Percentiles rank a stretch among this genome's conserved stretches.
phyloP scores from a whole-genome alignment of 306 rosid genomes.

The Casuarina glauca region DNA sequence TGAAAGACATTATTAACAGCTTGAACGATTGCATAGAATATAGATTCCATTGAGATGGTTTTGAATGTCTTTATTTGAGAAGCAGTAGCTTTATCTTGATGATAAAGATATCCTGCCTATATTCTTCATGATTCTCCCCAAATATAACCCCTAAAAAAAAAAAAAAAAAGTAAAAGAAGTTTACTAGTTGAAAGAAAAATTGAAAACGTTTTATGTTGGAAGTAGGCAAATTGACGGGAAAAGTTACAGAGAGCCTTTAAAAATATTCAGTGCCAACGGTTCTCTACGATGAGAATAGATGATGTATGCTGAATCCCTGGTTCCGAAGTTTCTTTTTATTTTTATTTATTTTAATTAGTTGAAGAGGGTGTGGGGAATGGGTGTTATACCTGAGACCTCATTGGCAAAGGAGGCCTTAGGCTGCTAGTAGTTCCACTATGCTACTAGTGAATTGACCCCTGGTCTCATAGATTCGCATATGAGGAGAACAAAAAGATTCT shows the following conservation, averaged over 20 bases:
- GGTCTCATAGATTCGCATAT: too few species aligned
- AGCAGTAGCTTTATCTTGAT: neutral
- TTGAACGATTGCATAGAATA: neutral
- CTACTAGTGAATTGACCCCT: too few species aligned
- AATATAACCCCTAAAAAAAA: neutral
- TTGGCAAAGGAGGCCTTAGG: too few species aligned
- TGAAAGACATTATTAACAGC: neutral
- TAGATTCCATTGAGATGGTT: too few species aligned
- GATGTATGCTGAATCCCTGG: neutral
- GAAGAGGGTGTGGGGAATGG: too few species aligned
- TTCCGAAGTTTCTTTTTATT: too few species aligned
- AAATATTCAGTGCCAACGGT: neutral
- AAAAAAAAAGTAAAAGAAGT: neutral
- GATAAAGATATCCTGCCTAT: neutral
- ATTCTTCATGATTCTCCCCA: neutral
- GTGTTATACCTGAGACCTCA: too few species aligned
- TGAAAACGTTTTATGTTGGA: neutral
- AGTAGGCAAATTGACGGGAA: neutral
- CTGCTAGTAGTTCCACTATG: too few species aligned
- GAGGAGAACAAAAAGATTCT: neutral
- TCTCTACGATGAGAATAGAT: neutral
- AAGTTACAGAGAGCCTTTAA: neutral
- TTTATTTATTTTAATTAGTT: too few species aligned
- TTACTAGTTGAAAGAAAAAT: neutral
- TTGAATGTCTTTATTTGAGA: neutral